phyloP scores from a whole-genome alignment of 352 stramenopile genomes.

The Achlya hypogyna region DNA sequence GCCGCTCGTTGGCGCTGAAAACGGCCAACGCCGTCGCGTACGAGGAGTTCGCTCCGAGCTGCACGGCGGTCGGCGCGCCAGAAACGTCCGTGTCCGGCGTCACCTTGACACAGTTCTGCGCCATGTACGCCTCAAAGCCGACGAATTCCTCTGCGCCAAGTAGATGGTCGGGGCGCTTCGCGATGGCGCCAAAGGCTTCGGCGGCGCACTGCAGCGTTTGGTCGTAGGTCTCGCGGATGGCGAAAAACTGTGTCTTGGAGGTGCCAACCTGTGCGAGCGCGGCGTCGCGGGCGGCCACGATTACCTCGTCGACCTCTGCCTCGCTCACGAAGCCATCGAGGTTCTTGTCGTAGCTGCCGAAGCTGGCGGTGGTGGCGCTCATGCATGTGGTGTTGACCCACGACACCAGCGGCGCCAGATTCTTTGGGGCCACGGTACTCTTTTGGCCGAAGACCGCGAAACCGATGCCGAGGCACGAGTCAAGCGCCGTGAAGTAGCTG shows the following conservation, averaged over 20 bases:
- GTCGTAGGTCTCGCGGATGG: slow-evolving; percentile 11
- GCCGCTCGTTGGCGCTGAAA: neutral
- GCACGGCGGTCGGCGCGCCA: neutral
- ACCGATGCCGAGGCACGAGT: neutral
- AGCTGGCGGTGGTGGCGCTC: neutral
- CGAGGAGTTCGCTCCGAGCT: neutral
- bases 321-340: neutral
- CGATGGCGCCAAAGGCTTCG: neutral
- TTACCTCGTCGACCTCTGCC: neutral
- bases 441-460: slow-evolving; percentile 9
- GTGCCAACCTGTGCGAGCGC: neutral
- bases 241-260: neutral
- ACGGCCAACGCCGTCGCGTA: neutral
- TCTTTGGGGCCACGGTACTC: neutral
- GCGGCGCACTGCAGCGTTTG: neutral
- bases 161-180: neutral
- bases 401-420: neutral
- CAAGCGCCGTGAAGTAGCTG: neutral
- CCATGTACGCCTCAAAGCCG: slow-evolving; percentile 9
- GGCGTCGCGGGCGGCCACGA: neutral
- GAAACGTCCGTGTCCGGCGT: neutral
- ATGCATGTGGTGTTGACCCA: neutral
- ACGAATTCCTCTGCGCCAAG: neutral
- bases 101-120: neutral
- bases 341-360: neutral